Conservation (phyloP, 306 rosid genomes). For the Cucurbita ficifolia region DNA sequence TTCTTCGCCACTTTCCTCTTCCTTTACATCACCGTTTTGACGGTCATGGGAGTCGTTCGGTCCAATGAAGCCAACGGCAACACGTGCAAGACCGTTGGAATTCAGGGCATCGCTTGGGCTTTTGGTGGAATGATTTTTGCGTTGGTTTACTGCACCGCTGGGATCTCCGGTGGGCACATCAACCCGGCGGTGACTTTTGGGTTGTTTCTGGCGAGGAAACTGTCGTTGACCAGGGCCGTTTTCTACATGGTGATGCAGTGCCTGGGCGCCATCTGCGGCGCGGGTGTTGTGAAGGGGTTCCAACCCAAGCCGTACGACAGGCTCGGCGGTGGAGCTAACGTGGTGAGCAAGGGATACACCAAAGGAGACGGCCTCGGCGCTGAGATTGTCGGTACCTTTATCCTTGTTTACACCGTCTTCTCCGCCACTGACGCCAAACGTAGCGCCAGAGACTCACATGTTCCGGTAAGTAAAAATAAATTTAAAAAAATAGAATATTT, state of each 20-base stretch:
- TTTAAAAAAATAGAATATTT: too few relatives aligned
- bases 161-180: constrained; percentile 75
- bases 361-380: constrained; percentile 61
- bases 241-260: constrained; percentile 77
- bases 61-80: not conserved
- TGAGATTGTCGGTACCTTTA: constrained; percentile 43
- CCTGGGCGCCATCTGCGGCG: constrained; percentile 60
- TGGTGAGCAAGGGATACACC: constrained; percentile 50
- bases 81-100: constrained; percentile 47
- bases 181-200: constrained; percentile 70
- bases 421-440: constrained; percentile 95
- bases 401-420: constrained; percentile 65
- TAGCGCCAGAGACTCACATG: constrained; percentile 60
- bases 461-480: constrained; percentile 33
- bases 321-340: constrained; percentile 54
- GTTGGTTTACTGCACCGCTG: constrained; percentile 90
- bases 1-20: constrained; percentile 43
- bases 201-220: constrained; percentile 61
- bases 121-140: constrained; percentile 95
- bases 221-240: constrained; percentile 64
- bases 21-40: constrained; percentile 36
- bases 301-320: not conserved
- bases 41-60: constrained; percentile 36
- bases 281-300: constrained; percentile 42
- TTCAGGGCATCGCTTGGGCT: constrained; percentile 69